Evolutionary conservation across 2,329 filamentous ascomycete species (phyloP), one percentile per base, ranked within the genome.

Genomic region (Exophiala mesophila): DNA sequence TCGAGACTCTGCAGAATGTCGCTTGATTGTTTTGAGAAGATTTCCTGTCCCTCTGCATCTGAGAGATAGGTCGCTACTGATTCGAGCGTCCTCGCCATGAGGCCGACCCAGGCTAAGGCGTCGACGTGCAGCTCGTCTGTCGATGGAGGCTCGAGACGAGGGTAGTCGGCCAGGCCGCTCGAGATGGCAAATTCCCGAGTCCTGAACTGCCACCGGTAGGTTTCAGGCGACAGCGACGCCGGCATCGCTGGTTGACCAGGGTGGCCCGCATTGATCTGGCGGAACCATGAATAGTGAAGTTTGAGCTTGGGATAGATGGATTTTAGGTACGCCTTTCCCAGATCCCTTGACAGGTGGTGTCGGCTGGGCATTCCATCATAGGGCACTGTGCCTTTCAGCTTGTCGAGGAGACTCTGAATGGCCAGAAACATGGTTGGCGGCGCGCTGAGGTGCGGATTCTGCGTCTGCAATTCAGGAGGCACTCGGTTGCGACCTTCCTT

Each of bases 381-480:
- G 6, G 54, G 54, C 36, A 61, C 55, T 21, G 44, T 32, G 8
- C 26, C 31, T 13, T 28, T n/a, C 5, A 42, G 32, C 13, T 29
- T 15, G 51, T 69, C 66, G 12, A 19, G 15, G 4, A 34, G 6
- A 9, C 12, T 18, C 16, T 34, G 13, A 12, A 97, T 72, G 46
- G 92, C 81, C 59, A 96, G 80, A 67, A 94, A 96, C 1, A 97
- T 74, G 0, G 92, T 97, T 0, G 90, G 90, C 0, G 90, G 92
- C 64, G 97, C 97, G 36, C 90, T 90, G 58, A 96, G 96, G 63
- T 96, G 89, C 15, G 92, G 90, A 60, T 96, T 97, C 60, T 97
- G 92, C 10, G 88, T 77, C 57, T 94, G 89, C 62, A 97, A 97
- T 64, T 96, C 88, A 3, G 73, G 64, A 0, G 92, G 90, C 2